phyloP scores from a whole-genome alignment of 2,329 filamentous ascomycete genomes.

The Calonectria montana region DNA sequence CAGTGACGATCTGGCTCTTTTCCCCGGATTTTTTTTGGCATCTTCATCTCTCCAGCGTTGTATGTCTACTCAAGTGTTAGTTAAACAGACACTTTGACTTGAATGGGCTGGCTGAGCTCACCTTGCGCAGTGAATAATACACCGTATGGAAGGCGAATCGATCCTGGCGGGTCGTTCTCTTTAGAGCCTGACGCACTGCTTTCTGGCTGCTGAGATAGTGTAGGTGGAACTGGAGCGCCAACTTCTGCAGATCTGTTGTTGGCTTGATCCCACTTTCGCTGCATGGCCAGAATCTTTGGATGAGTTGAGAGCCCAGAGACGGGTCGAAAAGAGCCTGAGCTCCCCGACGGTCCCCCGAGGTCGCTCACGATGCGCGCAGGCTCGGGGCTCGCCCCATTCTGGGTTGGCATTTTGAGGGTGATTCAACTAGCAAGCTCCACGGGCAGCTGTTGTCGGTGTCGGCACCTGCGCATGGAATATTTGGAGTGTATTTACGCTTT shows the following conservation, averaged over 20 bases:
- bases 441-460: neutral
- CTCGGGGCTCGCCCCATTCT: constrained; percentile 9
- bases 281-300: constrained; percentile 43
- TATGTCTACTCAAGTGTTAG: neutral
- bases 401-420: constrained; percentile 14
- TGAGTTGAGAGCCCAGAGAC: constrained; percentile 24
- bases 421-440: constrained; percentile 30
- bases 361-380: constrained; percentile 40
- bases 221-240: neutral
- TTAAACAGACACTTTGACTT: neutral
- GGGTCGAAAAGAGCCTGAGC: neutral
- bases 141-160: neutral
- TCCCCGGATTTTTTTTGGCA: neutral
- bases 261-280: constrained; percentile 43
- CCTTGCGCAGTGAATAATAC: neutral
- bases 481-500: neutral
- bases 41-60: neutral
- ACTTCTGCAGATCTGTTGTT: neutral
- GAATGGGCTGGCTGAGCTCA: neutral
- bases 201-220: neutral
- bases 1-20: neutral
- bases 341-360: constrained; percentile 11
- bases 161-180: neutral
- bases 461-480: neutral
- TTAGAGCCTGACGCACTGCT: neutral